Evolutionary conservation across 495 filamentous ascomycete species (phyloP), one percentile per base, ranked within the genome.

Genomic region (Hamigera avellanea): DNA sequence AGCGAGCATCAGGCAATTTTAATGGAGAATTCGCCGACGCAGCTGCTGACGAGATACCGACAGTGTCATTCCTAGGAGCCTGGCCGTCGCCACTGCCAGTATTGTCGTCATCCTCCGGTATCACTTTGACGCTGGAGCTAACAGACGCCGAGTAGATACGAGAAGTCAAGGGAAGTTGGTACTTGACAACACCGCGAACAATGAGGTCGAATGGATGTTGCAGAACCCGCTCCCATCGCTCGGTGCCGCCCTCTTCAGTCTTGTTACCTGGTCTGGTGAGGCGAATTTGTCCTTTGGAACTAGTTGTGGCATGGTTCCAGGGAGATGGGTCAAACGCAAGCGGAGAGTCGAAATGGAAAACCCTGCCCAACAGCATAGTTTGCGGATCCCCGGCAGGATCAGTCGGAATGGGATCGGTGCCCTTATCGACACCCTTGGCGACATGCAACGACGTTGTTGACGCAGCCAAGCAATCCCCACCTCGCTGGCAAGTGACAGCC

Each of bases 191-290:
- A 26, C 91, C 91, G 35, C 87, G 76, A 19, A 96, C 76, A 40
- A 95, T 86, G 35, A 98, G 65, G 39, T 93, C 83, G 43, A 96
- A 98, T 21, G 87, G 82, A 59, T 95, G 79, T 47, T 88, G 70
- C 18, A 96, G 60, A 18, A 96, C 86, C 30, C 75, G 72, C 54
- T 95, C 87, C 91, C 91, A 98, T 36, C 89, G 75, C 54, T 86
- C 84, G 0, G 76, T 81, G 13, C 91, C 91, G 16, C 84, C 81
- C 35, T 80, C 74, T 48, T 83, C 80, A 0, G 93, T 98, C 40
- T 78, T 78, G 52, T 96, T 98, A 9, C 91, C 93, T 0, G 91
- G 91, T 26, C 79, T 76, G 10, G 68, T 53, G 7, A 98, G 64
- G 6, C 87, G 79, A 3, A 96, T 70, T 48, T 91, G 84, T 21